Evolutionary conservation across 768 basidiomycete species (phyloP), one percentile per base, ranked within the genome.

Genomic region (Neoboletus subvelutipes): DNA sequence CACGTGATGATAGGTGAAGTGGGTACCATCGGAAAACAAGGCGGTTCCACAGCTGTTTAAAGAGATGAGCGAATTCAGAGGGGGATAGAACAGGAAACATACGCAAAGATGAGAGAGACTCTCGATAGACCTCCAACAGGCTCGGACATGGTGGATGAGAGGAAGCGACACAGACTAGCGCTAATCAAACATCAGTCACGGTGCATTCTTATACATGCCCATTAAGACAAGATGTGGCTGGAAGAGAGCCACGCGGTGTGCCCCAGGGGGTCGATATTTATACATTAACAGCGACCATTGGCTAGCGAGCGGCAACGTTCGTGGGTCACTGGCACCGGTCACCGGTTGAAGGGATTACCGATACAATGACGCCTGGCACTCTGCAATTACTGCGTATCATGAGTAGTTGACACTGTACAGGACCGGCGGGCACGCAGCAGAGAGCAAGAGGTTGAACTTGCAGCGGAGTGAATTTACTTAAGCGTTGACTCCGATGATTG

Each of bases 51-150:
- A 92, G 17, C 90, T 91, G 60, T 50, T 51, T 50, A 50, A 41
- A 41, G 17, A 31, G 2, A 28, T 54, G 20, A 54, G 58, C 22
- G 57, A 33, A 50, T 47, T 41, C 41, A 39, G 28, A 22, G 20
- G 51, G 1, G 2, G 29, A 22, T 4, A 11, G 18, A 41, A 13
- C 45, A 37, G 8, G 24, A 78, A 31, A 59, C 86, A 48, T 62
- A 91, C 90, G 90, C 90, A 68, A 93, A 93, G 67, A 93, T 90
- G 68, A 93, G 84, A 50, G 89, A 90, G 58, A 93, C 84, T 59
- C 84, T 81, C 62, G 72, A 74, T 15, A 82, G 68, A 22, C 65
- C 63, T 18, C 53, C 43, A 18, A 10, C 28, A 22, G 52, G 24
- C 45, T 64, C 55, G n/a, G 66, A 22, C 67, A 69, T 67, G 45